These are phyloP conservation scores for Flaveria robusta DNA, from an alignment of 129 eudicot species.

Conservation along the genomic window DNA sequence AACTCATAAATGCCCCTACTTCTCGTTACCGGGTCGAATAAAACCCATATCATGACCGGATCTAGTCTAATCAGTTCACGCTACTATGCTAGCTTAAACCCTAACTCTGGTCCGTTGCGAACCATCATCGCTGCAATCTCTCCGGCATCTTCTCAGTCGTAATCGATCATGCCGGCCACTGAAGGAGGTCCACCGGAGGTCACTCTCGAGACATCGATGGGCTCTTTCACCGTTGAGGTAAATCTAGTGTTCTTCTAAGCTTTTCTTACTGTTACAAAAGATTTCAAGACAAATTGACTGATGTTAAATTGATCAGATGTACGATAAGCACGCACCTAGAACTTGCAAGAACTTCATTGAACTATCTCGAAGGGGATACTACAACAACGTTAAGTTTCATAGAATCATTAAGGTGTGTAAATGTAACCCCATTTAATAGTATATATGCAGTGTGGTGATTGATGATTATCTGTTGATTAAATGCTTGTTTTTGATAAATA, in stretches of 20 bases:
- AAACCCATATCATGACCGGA: not conserved
- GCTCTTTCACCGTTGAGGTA: slow-evolving; percentile 90
- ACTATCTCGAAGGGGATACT: slow-evolving; percentile 84
- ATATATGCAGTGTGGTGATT: no score
- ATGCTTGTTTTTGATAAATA: not conserved
- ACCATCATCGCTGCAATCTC: not conserved
- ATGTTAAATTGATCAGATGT: slow-evolving; percentile 48
- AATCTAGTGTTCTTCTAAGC: not conserved
- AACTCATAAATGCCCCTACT: no score
- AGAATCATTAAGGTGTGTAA: slow-evolving; percentile 72
- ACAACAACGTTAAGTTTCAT: slow-evolving; percentile 86
- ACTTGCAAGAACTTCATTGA: slow-evolving; percentile 91
- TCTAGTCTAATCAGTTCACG: not conserved
- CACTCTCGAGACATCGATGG: slow-evolving; percentile 93
- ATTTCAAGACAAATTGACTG: not conserved
- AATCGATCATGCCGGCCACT: slow-evolving; percentile 47
- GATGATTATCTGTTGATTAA: not conserved
- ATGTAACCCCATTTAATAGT: not conserved
- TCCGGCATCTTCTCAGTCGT: slow-evolving; percentile 10
- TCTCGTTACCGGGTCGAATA: no score
- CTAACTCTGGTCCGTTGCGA: slow-evolving; percentile 20
- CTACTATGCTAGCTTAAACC: slow-evolving; percentile 24
- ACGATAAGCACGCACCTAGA: slow-evolving; percentile 86
- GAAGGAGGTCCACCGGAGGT: slow-evolving; percentile 99
- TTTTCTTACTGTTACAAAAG: not conserved